Evolutionary conservation across 148 eudicot species (phyloP).

Genomic region (Silene uniflora): DNA sequence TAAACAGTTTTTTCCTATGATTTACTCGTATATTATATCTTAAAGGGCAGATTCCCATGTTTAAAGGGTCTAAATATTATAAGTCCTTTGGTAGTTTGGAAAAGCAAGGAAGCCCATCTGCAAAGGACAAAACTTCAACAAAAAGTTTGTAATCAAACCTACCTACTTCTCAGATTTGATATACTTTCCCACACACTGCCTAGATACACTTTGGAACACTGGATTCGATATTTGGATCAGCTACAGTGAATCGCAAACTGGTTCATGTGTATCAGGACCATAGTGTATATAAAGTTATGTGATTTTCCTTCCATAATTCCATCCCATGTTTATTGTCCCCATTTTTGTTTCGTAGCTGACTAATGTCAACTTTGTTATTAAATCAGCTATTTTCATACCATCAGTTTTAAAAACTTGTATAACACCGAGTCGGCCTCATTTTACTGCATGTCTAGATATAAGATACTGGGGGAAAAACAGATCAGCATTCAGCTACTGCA

Average conservation of each 20-base stretch:
- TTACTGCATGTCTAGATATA: too few relatives aligned
- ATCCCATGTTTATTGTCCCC: background rate
- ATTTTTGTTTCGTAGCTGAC: background rate
- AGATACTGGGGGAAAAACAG: background rate
- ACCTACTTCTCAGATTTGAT: constrained; percentile 31
- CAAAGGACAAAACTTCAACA: constrained; percentile 27
- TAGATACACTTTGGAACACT: background rate
- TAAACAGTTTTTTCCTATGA: constrained; percentile 14
- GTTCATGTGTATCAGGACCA: background rate
- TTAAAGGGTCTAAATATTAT: constrained; percentile 13
- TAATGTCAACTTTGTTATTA: background rate
- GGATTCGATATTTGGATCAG: background rate
- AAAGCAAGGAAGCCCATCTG: constrained; percentile 32
- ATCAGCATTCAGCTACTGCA: constrained; percentile 9
- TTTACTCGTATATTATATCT: constrained; percentile 7
- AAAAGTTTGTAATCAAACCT: constrained; percentile 30
- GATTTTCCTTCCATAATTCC: background rate
- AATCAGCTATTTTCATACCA: background rate
- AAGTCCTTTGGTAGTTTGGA: constrained; percentile 41
- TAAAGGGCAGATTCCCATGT: constrained; percentile 22
- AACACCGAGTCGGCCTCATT: background rate
- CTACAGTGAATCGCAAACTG: background rate
- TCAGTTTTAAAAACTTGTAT: background rate
- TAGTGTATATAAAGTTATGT: too few relatives aligned
- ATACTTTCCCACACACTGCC: constrained; percentile 16